These are phyloP conservation scores for Pseudocercospora pini-densiflorae DNA, from an alignment of 2,329 filamentous ascomycete species.

Conservation along the genomic window DNA sequence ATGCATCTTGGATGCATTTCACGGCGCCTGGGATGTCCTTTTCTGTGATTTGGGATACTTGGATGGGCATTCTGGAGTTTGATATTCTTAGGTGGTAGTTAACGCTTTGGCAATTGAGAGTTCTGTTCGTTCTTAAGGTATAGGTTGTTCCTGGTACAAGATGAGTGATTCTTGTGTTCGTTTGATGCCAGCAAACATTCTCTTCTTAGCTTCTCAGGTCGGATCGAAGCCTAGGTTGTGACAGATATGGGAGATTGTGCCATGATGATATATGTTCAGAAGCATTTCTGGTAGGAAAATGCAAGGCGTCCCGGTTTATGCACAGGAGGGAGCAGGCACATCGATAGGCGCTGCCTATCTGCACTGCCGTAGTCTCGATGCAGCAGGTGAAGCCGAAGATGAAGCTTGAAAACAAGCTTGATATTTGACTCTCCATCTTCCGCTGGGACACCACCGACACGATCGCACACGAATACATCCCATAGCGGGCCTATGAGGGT, in stretches of 20 bases:
- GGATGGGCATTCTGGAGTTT: slow-evolving; percentile 44
- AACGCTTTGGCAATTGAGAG: background rate
- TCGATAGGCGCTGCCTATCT: background rate
- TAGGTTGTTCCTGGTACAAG: background rate
- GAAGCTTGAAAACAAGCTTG: slow-evolving; percentile 18
- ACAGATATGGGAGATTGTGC: background rate
- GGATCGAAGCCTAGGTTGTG: background rate
- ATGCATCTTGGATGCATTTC: slow-evolving; percentile 68
- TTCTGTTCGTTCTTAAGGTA: background rate
- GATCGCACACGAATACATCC: background rate
- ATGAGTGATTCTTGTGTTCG: background rate
- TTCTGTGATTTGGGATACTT: slow-evolving; percentile 60
- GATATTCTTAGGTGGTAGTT: background rate
- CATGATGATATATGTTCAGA: background rate
- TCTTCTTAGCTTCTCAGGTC: background rate
- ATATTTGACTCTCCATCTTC: background rate
- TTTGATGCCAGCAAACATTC: background rate
- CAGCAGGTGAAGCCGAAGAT: slow-evolving; percentile 7
- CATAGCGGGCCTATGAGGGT: slow-evolving; percentile 20
- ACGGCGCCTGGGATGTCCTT: slow-evolving; percentile 67
- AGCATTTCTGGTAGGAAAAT: background rate
- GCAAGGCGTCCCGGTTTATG: background rate
- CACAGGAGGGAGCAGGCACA: background rate
- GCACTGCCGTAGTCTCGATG: background rate
- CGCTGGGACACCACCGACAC: too few relatives aligned